Evolutionary conservation across 1,139 yeast species (phyloP), one percentile per base, ranked within the genome.

Genomic region (Geotrichum aggregatum): DNA sequence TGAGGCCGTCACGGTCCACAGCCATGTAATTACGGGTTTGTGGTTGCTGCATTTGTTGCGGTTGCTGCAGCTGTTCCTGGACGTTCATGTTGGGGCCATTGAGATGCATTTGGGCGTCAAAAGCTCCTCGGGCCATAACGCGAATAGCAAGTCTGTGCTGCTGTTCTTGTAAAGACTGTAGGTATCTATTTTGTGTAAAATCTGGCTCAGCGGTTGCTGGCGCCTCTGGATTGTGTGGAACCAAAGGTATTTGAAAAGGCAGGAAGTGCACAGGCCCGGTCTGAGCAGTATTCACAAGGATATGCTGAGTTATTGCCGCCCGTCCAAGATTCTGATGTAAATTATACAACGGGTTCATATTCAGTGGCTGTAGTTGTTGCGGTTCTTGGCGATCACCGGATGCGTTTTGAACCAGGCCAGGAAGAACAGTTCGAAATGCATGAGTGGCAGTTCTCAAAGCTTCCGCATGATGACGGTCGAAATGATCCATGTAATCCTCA

Each of bases 141-240:
- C 38, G 44, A 18, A 38, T n/a, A 3, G 49, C 43, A n/a, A 38
- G 38, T 21, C 30, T 42, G 30, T 39, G 49, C 35, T 46, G 49
- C 30, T 46, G 49, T n/a, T 46, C 49, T 31, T 46, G 49, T n/a
- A 45, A 43, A 4, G 24, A 19, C 35, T 19, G 49, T 21, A 46
- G 49, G 19, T 30, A 41, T 6, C 35, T 43, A 4, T 19, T n/a
- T 16, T 39, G 44, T 10, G 44, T 7, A 4, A 46, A 30, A n/a
- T 18, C 28, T 5, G 28, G 36, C 7, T 34, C 36, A 34, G 8
- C 36, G 2, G 19, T 16, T n/a, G 3, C 36, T 7, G 36, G 19
- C 2, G 7, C 16, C 18, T n/a, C 16, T 34, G 11, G 36, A n/a
- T 30, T 13, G 34, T 34, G 14, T 8, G 28, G 28, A 5, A 24